These are phyloP conservation scores for Entomortierella beljakovae DNA, from an alignment of 192 early-diverging fungal genomes.

Conservation along the genomic window DNA sequence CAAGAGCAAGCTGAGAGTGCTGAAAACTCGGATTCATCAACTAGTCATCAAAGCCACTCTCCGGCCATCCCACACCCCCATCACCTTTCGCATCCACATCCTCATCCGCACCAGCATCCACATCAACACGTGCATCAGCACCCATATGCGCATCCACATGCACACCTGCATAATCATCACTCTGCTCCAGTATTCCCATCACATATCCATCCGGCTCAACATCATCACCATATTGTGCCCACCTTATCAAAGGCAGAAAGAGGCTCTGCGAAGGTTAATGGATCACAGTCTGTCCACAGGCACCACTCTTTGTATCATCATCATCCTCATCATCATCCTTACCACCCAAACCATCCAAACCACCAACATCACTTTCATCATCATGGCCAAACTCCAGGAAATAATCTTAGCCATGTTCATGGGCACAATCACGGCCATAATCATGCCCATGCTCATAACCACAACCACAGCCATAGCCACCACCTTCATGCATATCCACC, in stretches of 20 bases:
- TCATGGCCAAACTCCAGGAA: conserved; percentile 18
- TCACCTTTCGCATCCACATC: neutral
- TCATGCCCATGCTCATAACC: conserved; percentile 12
- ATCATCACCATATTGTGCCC: conserved; percentile 37
- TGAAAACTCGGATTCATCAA: neutral
- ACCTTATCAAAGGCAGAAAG: conserved; percentile 6
- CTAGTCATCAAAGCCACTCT: neutral
- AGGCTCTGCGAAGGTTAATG: conserved; percentile 9
- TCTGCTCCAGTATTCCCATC: conserved; percentile 28
- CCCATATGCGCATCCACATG: conserved; percentile 8
- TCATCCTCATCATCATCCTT: conserved; percentile 50
- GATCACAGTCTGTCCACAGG: conserved; percentile 32
- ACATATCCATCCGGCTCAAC: conserved; percentile 38
- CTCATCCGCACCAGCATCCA: neutral
- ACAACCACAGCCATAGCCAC: conserved; percentile 1
- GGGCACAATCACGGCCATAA: conserved; percentile 2
- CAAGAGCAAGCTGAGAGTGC: neutral
- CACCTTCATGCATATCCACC: neutral
- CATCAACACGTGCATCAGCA: conserved; percentile 14
- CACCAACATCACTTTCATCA: conserved; percentile 54
- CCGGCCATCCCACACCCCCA: neutral
- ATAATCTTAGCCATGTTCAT: conserved; percentile 16
- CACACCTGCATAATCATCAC: conserved; percentile 11
- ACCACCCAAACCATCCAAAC: conserved; percentile 52
- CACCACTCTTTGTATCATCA: conserved; percentile 46